These are phyloP conservation scores for Kingdonia uniflora DNA, from an alignment of 164 flowering plant species.

Conservation along the genomic window DNA sequence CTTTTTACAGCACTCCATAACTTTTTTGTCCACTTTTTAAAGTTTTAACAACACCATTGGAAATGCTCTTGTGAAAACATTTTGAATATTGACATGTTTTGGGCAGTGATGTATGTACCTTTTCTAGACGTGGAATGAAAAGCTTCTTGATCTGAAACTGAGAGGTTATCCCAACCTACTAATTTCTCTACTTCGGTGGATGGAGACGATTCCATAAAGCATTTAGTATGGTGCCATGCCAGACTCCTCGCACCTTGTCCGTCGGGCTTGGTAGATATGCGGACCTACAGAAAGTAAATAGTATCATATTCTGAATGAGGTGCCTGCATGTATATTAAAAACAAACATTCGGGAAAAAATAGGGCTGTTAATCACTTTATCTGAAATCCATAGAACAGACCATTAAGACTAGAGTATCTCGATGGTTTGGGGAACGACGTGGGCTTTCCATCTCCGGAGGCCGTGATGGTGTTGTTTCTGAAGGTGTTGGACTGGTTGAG, in stretches of 20 bases:
- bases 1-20: no score
- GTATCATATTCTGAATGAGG: neutral
- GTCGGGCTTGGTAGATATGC: slow-evolving; percentile 56
- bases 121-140: slow-evolving; percentile 31
- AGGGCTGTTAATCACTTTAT: neutral
- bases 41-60: no score
- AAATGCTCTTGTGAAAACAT: no score
- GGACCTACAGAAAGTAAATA: slow-evolving; percentile 38
- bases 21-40: no score
- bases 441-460: no score
- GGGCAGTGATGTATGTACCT: slow-evolving; percentile 15
- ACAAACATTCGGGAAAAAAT: neutral
- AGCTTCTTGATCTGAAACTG: slow-evolving; percentile 43
- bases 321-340: neutral
- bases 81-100: no score
- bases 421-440: no score
- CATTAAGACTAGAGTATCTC: no score
- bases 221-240: slow-evolving; percentile 88
- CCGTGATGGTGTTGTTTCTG: no score
- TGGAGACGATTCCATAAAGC: slow-evolving; percentile 55
- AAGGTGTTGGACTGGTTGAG: no score
- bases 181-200: slow-evolving; percentile 46
- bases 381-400: no score
- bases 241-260: slow-evolving; percentile 53
- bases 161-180: slow-evolving; percentile 65